Percentiles rank a stretch among this genome's conserved stretches.
These are phyloP conservation scores for Tylopilus sp. DNA, from an alignment of 1,284 basidiomycete genomes.

Conservation along the genomic window DNA sequence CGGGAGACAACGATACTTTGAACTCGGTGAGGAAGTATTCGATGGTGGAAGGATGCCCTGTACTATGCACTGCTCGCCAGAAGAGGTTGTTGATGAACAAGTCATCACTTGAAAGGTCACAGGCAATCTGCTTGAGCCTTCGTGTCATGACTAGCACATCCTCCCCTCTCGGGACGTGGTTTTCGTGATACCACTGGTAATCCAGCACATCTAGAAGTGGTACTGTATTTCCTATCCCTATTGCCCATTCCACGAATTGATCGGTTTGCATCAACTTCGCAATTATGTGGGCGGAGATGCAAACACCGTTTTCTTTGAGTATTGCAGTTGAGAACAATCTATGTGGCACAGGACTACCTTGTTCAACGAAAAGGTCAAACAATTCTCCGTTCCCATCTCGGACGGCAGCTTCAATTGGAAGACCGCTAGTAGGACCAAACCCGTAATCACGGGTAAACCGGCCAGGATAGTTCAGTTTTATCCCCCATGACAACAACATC, in stretches of 20 bases:
- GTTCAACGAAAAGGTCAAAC: conserved; percentile 11
- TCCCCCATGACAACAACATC: conserved; percentile 10
- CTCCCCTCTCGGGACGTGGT: neutral
- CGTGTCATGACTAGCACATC: neutral
- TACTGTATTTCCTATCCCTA: neutral
- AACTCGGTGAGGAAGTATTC: conserved; percentile 1
- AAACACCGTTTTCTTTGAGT: neutral
- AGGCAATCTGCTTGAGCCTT: conserved; percentile 20
- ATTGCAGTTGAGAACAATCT: conserved; percentile 1
- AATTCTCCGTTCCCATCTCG: neutral
- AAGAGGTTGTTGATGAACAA: neutral
- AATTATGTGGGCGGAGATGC: rapidly evolving
- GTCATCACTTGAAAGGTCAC: neutral
- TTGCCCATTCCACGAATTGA: conserved; percentile 22
- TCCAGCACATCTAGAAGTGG: conserved; percentile 3
- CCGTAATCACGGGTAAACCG: neutral
- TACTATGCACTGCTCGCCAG: neutral
- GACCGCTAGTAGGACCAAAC: neutral
- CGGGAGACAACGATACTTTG: conserved; percentile 1
- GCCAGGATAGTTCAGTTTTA: neutral
- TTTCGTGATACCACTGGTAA: neutral
- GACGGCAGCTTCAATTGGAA: conserved; percentile 22
- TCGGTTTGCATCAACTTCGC: conserved; percentile 19
- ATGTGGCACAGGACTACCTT: conserved; percentile 21
- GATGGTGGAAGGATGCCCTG: conserved; percentile 6